phyloP scores from a whole-genome alignment of 2,329 filamentous ascomycete genomes.

The Stachybotrys elegans region DNA sequence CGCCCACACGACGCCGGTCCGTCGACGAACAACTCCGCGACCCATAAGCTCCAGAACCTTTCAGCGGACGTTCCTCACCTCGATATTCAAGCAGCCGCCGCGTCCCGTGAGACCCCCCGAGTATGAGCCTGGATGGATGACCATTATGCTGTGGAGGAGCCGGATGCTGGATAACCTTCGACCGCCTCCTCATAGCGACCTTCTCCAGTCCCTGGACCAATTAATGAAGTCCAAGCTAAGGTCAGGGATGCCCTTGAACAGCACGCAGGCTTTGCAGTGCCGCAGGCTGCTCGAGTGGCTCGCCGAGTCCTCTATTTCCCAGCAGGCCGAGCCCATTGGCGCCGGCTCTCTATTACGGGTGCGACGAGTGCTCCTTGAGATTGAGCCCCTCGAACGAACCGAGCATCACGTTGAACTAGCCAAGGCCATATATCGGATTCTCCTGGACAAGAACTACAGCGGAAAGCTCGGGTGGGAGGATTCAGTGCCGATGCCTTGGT shows the following conservation, averaged over 20 bases:
- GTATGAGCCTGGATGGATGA: slow-evolving; percentile 65
- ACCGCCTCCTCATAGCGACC: slow-evolving; percentile 56
- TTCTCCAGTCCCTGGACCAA: slow-evolving; percentile 58
- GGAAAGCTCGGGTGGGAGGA: slow-evolving; percentile 12
- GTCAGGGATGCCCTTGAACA: slow-evolving; percentile 49
- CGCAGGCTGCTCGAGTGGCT: slow-evolving; percentile 58
- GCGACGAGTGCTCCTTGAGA: slow-evolving; percentile 35
- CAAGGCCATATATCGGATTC: slow-evolving; percentile 33
- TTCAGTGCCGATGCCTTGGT: slow-evolving; percentile 20
- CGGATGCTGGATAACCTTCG: slow-evolving; percentile 59
- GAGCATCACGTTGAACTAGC: slow-evolving; percentile 43
- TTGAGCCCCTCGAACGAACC: slow-evolving; percentile 36
- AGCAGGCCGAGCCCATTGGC: slow-evolving; percentile 25
- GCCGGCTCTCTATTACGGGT: slow-evolving; percentile 39
- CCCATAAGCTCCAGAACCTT: slow-evolving; percentile 15
- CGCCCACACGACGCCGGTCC: slow-evolving; percentile 23
- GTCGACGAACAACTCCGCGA: slow-evolving; percentile 19
- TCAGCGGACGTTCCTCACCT: slow-evolving; percentile 49
- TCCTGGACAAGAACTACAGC: slow-evolving; percentile 13
- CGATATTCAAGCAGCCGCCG: slow-evolving; percentile 55
- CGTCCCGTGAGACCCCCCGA: slow-evolving; percentile 56
- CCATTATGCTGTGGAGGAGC: slow-evolving; percentile 63
- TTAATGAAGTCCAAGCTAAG: slow-evolving; percentile 56
- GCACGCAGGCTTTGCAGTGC: slow-evolving; percentile 57
- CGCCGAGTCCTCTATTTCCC: slow-evolving; percentile 15